Base-by-base conservation (phyloP, 768 basidiomycete species). In the Phanerodontia chrysosporium region DNA sequence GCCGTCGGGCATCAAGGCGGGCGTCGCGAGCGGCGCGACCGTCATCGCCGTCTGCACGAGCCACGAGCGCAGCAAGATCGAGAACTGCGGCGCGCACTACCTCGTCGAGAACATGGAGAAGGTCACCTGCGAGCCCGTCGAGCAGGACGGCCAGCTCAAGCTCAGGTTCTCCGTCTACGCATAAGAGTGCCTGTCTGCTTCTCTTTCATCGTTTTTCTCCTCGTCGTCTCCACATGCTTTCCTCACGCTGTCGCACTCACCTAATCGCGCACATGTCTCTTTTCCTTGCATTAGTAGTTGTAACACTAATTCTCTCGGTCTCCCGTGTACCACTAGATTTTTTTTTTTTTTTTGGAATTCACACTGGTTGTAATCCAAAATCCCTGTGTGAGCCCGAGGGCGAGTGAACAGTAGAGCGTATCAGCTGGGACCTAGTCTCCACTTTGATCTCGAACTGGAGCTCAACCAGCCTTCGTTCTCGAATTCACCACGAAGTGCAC, bases 31-130 rank as follows among this genome's bases (percentile, higher is more conserved):
- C 30, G 90, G 90, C 30, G 84, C 86, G 13, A 85, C 78, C 12
- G 88, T 89, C 24, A 77, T 92, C 42, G 90, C 89, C 4, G 79
- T 90, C 10, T 89, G 87, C 75, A 92, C 90, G 9, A 83, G 81
- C 55, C 89, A 91, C 66, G 78, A 82, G 63, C 73, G 85, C 55
- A 65, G 71, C 28, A 75, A 83, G 65, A 80, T 84, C 48, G 77
- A 81, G 64, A 73, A 76, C 58, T 80, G 80, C 49, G 83, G 83
- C 44, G 83, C 83, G 3, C 83, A 84, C 64, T 83, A 73, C 61
- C 66, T 84, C 51, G 75, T 84, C 35, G 78, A 82, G 29, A 78
- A 81, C 67, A 78, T 83, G 82, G 79, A 82, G 62, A 71, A 70
- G 54, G 74, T 84, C 27, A 59, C 24, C 5, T 80, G 81, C 57